phyloP scores from a whole-genome alignment of 257 asterid species.

The Thymus mandschuricus region DNA sequence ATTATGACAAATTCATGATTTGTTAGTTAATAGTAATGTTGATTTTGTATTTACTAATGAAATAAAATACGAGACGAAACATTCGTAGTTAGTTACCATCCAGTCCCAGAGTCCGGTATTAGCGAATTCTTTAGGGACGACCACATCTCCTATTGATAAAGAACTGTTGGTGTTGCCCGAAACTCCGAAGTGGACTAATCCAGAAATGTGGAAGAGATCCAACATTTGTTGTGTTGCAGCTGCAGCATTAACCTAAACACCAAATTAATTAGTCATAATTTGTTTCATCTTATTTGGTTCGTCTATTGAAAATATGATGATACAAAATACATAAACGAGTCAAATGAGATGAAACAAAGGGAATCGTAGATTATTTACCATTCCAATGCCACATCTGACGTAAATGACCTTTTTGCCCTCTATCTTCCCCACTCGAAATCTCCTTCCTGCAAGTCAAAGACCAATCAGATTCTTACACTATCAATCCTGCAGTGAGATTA shows the following conservation, averaged over 20 bases:
- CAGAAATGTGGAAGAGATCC: slow-evolving; percentile 53
- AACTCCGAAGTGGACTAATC: slow-evolving; percentile 66
- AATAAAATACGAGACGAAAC: not conserved
- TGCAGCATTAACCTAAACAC: slow-evolving; percentile 67
- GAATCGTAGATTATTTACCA: slow-evolving; percentile 43
- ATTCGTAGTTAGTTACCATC: slow-evolving; percentile 52
- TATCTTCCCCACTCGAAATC: slow-evolving; percentile 56
- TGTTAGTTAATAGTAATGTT: too few relatives aligned
- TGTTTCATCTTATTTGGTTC: too few relatives aligned
- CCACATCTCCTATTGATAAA: slow-evolving; percentile 61
- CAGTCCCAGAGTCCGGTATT: slow-evolving; percentile 73
- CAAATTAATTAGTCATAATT: slow-evolving; percentile 4
- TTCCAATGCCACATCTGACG: slow-evolving; percentile 66
- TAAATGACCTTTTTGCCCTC: slow-evolving; percentile 50
- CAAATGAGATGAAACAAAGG: too few relatives aligned
- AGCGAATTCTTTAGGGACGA: slow-evolving; percentile 51
- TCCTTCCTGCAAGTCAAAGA: slow-evolving; percentile 45
- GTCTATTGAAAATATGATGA: too few relatives aligned
- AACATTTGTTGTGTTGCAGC: slow-evolving; percentile 71
- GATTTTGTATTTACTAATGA: too few relatives aligned
- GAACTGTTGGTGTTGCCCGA: slow-evolving; percentile 66
- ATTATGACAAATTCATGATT: too few relatives aligned
- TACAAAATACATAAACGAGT: too few relatives aligned
- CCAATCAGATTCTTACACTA: not conserved
- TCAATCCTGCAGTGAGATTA: too few relatives aligned